A percentile compares a stretch with the other conserved stretches of the same genome.
Conservation (phyloP, 2,329 filamentous ascomycete species). For the Apiospora sp. region DNA sequence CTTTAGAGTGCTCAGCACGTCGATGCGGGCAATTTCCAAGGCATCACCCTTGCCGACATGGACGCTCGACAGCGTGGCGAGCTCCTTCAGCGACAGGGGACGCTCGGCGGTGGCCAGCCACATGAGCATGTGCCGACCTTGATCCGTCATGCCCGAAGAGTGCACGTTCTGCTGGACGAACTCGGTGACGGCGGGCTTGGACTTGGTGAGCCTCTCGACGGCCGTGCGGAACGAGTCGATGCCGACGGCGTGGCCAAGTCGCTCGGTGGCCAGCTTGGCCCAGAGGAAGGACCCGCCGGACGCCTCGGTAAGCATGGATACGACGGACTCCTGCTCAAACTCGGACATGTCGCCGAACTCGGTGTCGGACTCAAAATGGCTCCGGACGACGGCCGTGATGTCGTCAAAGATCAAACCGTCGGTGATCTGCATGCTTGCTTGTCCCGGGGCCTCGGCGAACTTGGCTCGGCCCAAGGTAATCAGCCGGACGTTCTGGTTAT, state of each 20-base stretch:
- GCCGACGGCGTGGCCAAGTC: constrained; percentile 38
- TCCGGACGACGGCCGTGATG: constrained; percentile 43
- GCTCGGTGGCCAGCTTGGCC: constrained; percentile 46
- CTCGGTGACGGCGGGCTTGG: constrained; percentile 41
- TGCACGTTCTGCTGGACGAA: constrained; percentile 41
- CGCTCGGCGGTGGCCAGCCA: constrained; percentile 48
- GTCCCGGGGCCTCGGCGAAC: constrained; percentile 27
- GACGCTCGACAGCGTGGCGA: constrained; percentile 41
- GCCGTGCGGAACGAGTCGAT: constrained; percentile 39
- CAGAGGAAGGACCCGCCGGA: constrained; percentile 48
- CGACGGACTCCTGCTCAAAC: constrained; percentile 42
- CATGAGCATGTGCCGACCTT: constrained; percentile 43
- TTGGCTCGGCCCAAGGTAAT: constrained; percentile 41
- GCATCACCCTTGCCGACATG: constrained; percentile 42
- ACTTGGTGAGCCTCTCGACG: constrained; percentile 38
- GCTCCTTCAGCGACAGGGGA: constrained; percentile 44
- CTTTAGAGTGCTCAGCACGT: constrained; percentile 39
- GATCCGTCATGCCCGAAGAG: constrained; percentile 37
- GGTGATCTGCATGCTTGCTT: constrained; percentile 38
- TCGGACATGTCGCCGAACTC: constrained; percentile 39
- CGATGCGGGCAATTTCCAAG: constrained; percentile 33
- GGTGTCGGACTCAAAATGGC: constrained; percentile 36
- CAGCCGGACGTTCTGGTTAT: constrained; percentile 39
- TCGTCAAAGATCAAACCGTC: constrained; percentile 47
- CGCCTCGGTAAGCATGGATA: constrained; percentile 43